phyloP scores from a whole-genome alignment of 2,329 filamentous ascomycete genomes.

The Penicillium sp. region DNA sequence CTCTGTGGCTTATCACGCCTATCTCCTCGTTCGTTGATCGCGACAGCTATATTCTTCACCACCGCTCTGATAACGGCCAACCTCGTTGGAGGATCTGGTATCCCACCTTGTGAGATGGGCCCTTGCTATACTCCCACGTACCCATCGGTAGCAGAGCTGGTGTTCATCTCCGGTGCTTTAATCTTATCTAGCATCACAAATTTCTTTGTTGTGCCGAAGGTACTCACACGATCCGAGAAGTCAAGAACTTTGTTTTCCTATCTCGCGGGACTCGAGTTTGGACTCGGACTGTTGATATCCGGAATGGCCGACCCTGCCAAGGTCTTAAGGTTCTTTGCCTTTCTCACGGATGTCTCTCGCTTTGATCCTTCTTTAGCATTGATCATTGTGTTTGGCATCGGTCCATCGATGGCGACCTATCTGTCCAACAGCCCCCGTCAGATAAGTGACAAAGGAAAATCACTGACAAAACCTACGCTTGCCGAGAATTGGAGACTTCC shows the following conservation, averaged over 20 bases:
- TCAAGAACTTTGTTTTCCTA: conserved; percentile 43
- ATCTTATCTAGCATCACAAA: conserved; percentile 33
- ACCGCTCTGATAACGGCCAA: conserved; percentile 47
- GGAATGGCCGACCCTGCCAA: conserved; percentile 54
- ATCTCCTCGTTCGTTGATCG: conserved; percentile 51
- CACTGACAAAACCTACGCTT: conserved; percentile 39
- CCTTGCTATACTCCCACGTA: conserved; percentile 52
- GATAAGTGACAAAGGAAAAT: conserved; percentile 21
- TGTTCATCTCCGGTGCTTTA: conserved; percentile 35
- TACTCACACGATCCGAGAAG: conserved; percentile 28
- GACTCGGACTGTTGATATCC: conserved; percentile 51
- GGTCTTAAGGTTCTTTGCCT: conserved; percentile 51
- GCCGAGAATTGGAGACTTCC: conserved; percentile 45
- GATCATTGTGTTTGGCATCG: conserved; percentile 51
- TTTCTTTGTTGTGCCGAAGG: conserved; percentile 32
- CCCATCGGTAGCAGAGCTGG: conserved; percentile 37
- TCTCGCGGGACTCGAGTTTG: conserved; percentile 52
- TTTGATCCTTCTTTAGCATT: conserved; percentile 54
- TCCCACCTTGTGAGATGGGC: conserved; percentile 40
- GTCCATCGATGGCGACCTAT: conserved; percentile 46
- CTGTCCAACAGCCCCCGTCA: conserved; percentile 31
- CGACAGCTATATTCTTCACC: conserved; percentile 47
- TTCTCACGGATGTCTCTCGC: conserved; percentile 42
- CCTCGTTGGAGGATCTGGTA: conserved; percentile 34
- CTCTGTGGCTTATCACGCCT: conserved; percentile 54